Evolutionary conservation across 306 rosid species (phyloP).

Genomic region (Casuarina equisetifolia): DNA sequence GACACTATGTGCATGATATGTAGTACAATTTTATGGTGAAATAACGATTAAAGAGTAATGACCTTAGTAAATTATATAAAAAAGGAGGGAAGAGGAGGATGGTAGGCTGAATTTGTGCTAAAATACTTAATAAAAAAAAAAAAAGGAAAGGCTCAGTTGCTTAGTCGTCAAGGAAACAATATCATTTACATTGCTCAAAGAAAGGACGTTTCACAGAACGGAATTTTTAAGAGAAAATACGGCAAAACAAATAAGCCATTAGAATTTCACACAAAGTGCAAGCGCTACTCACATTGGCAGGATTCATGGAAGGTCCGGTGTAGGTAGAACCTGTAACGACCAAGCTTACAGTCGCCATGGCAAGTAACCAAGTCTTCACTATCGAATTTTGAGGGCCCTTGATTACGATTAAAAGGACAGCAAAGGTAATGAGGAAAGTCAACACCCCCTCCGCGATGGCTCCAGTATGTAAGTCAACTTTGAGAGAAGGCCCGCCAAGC

Average conservation of each 20-base stretch:
- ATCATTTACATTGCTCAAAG: background rate
- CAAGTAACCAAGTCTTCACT: conserved; percentile 60
- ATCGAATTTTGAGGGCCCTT: conserved; percentile 67
- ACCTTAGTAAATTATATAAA: background rate
- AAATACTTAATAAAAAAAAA: background rate
- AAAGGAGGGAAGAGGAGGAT: background rate
- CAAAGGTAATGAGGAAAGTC: conserved; percentile 71
- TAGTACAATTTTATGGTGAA: background rate
- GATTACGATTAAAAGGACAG: conserved; percentile 65
- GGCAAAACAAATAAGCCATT: background rate
- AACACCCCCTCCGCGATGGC: conserved; percentile 76
- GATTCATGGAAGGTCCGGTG: conserved; percentile 93
- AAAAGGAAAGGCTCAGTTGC: background rate
- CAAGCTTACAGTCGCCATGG: conserved; percentile 51
- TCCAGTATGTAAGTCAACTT: conserved; percentile 83
- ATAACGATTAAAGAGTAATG: background rate
- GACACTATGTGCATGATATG: too few relatives aligned
- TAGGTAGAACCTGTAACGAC: conserved; percentile 62
- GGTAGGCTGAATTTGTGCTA: background rate
- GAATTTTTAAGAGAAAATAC: background rate
- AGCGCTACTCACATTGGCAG: conserved; percentile 71
- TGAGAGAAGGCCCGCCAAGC: conserved; percentile 83
- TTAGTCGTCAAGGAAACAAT: background rate
- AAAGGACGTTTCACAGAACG: conserved; percentile 1
- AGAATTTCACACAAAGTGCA: background rate